phyloP scores from a whole-genome alignment of 2,329 filamentous ascomycete genomes.

The Phialemoniopsis sp. region DNA sequence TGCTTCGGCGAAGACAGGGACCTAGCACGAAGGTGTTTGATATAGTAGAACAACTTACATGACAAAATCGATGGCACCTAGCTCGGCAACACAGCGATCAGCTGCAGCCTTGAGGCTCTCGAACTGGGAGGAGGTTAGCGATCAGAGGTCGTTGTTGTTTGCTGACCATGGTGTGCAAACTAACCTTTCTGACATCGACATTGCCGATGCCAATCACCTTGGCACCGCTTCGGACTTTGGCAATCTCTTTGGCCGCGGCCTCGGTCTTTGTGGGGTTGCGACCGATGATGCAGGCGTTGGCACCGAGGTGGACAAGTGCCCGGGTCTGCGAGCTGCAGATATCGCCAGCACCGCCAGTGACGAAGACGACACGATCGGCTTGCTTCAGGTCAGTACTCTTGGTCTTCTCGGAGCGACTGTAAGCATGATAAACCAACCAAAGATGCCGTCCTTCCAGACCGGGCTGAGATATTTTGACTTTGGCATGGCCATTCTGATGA shows the following conservation, averaged over 20 bases:
- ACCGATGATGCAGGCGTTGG: slow-evolving; percentile 90
- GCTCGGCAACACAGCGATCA: slow-evolving; percentile 72
- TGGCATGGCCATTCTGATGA: slow-evolving; percentile 56
- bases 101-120: slow-evolving; percentile 70
- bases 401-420: slow-evolving; percentile 3
- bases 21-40: neutral
- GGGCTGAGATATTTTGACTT: slow-evolving; percentile 74
- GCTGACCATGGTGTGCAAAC: slow-evolving; percentile 17
- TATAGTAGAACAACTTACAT: too few relatives aligned
- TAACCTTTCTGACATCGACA: slow-evolving; percentile 69
- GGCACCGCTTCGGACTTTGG: slow-evolving; percentile 69
- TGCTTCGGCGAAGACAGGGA: too few relatives aligned
- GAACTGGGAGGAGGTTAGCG: slow-evolving; percentile 28
- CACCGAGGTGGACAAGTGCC: slow-evolving; percentile 85
- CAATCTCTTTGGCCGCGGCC: slow-evolving; percentile 74
- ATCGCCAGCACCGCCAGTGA: slow-evolving; percentile 87
- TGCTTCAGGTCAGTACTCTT: slow-evolving; percentile 40
- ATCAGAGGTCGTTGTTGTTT: slow-evolving; percentile 9
- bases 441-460: slow-evolving; percentile 84
- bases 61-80: slow-evolving; percentile 87
- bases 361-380: slow-evolving; percentile 79
- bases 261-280: slow-evolving; percentile 88
- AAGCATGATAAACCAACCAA: slow-evolving; percentile 50
- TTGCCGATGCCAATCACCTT: slow-evolving; percentile 85
- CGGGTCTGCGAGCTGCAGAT: slow-evolving; percentile 95